Conservation (phyloP, 2,329 filamentous ascomycete genomes). For the Sordariomycetes sp. region DNA sequence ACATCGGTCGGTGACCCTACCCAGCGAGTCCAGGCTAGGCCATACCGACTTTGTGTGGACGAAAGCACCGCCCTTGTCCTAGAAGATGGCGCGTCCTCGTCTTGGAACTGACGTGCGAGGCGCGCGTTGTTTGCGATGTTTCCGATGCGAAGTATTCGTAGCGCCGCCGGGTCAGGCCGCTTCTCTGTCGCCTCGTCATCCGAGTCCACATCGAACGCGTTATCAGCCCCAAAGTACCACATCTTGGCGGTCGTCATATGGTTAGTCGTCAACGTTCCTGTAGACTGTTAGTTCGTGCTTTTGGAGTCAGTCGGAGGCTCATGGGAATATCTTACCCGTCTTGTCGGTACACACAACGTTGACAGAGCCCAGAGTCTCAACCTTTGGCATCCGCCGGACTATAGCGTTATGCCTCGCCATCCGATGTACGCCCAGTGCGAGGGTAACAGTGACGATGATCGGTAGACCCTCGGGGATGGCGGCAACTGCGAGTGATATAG, state of each 20-base stretch:
- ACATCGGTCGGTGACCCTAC: conserved; percentile 95
- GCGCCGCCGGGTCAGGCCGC: conserved; percentile 58
- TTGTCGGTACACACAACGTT: conserved; percentile 99
- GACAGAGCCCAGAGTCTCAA: conserved; percentile 94
- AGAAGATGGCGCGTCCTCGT: conserved; percentile 46
- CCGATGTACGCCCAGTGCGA: conserved; percentile 85
- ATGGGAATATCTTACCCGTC: conserved; percentile 49
- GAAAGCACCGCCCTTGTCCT: conserved; percentile 59
- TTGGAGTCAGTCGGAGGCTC: background rate
- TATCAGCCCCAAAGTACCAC: conserved; percentile 73
- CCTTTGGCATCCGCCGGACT: conserved; percentile 87
- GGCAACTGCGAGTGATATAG: conserved; percentile 88
- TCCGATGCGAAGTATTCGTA: conserved; percentile 76
- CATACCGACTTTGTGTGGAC: conserved; percentile 52
- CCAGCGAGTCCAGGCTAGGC: conserved; percentile 69
- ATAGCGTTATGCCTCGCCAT: conserved; percentile 96
- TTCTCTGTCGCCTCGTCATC: conserved; percentile 39
- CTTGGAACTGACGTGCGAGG: conserved; percentile 58
- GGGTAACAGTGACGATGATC: conserved; percentile 94
- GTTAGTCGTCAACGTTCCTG: conserved; percentile 85
- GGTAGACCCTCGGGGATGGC: conserved; percentile 93
- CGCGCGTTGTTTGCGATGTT: conserved; percentile 95
- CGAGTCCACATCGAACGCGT: conserved; percentile 36
- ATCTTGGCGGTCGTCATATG: conserved; percentile 97
- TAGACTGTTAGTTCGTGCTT: conserved; percentile 9